Evolutionary conservation across 768 basidiomycete species (phyloP).

Genomic region (Infundibulicybe gibba): DNA sequence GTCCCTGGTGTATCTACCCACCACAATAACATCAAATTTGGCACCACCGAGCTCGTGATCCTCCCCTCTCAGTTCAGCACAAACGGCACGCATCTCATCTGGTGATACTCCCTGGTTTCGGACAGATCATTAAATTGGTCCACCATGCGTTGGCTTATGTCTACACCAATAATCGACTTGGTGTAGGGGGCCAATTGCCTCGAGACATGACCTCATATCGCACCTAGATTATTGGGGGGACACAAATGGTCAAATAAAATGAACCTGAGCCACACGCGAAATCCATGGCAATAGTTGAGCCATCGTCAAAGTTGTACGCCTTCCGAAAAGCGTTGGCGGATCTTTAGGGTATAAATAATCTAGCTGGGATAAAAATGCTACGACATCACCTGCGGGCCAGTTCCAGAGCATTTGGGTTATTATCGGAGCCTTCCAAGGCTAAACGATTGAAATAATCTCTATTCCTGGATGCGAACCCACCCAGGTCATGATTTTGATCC

Average conservation of each 20-base stretch:
- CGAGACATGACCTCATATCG: conserved; percentile 55
- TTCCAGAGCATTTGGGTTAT: conserved; percentile 7
- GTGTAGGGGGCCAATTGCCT: conserved; percentile 56
- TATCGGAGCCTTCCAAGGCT: conserved; percentile 4
- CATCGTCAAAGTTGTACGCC: conserved; percentile 48
- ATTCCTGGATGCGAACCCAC: conserved; percentile 3
- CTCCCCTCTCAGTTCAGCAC: conserved; percentile 42
- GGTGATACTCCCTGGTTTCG: conserved; percentile 56
- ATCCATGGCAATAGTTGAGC: conserved; percentile 60
- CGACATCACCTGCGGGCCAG: conserved; percentile 9
- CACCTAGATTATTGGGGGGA: neutral
- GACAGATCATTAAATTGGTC: conserved; percentile 60
- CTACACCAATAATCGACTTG: conserved; percentile 66
- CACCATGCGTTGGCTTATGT: conserved; percentile 71
- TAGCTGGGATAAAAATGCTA: neutral
- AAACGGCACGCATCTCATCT: conserved; percentile 67
- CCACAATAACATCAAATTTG: conserved; percentile 69
- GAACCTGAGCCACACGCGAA: conserved; percentile 74
- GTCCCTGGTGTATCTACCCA: conserved; percentile 29
- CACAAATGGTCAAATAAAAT: neutral
- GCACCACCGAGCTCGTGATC: conserved; percentile 43
- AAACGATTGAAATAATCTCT: conserved; percentile 4
- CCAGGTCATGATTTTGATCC: neutral
- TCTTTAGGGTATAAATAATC: conserved; percentile 13
- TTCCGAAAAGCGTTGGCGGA: conserved; percentile 32